Percentiles rank a stretch among this genome's conserved stretches.
phyloP scores from a whole-genome alignment of 108 stramenopile genomes.

The Phaeodactylum tricornutum region DNA sequence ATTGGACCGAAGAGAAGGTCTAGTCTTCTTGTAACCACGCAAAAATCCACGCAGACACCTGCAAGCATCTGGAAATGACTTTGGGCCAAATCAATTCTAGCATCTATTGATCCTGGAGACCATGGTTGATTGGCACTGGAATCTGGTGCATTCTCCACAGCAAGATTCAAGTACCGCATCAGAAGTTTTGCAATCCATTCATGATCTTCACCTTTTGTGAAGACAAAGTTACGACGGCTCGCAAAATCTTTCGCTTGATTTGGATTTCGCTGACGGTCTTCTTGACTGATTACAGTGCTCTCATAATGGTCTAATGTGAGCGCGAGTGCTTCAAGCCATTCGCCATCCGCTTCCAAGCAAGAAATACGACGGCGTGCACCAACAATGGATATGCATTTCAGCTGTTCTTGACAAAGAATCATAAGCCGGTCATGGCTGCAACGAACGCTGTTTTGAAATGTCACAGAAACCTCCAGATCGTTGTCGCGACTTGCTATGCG shows the following conservation, averaged over 20 bases:
- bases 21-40: slow-evolving; percentile 68
- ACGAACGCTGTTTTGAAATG: slow-evolving; percentile 74
- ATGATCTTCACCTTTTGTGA: slow-evolving; percentile 50
- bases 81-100: slow-evolving; percentile 54
- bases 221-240: slow-evolving; percentile 14
- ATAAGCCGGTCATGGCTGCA: slow-evolving; percentile 61
- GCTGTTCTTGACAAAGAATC: slow-evolving; percentile 62
- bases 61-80: slow-evolving; percentile 91
- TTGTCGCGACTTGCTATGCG: neutral
- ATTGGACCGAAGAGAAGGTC: slow-evolving; percentile 83
- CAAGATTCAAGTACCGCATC: slow-evolving; percentile 76
- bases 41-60: slow-evolving; percentile 86
- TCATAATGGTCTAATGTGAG: slow-evolving; percentile 82
- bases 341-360: slow-evolving; percentile 77
- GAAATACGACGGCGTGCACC: slow-evolving; percentile 51
- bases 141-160: slow-evolving; percentile 83
- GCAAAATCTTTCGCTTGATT: slow-evolving; percentile 26
- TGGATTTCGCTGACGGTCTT: slow-evolving; percentile 42
- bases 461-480: slow-evolving; percentile 5
- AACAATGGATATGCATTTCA: slow-evolving; percentile 48
- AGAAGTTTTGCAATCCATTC: slow-evolving; percentile 80
- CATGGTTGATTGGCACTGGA: slow-evolving; percentile 7
- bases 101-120: neutral
- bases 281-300: slow-evolving; percentile 53
- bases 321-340: slow-evolving; percentile 93